These are phyloP conservation scores for Monarda citriodora DNA, from an alignment of 305 asterid species.

Conservation along the genomic window DNA sequence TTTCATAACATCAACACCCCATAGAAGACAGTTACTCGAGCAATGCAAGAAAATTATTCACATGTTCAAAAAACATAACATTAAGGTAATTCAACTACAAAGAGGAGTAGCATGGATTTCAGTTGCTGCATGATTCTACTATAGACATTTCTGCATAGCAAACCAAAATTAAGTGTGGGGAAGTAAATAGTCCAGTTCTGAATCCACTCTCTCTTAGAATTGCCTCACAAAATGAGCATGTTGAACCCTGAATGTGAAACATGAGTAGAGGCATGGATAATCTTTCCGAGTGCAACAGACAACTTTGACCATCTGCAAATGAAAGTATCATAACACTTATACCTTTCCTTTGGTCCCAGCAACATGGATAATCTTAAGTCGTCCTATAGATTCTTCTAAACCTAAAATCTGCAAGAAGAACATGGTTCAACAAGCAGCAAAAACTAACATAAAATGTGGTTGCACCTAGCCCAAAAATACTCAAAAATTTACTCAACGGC, in stretches of 20 bases:
- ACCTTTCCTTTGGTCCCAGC: conserved; percentile 99
- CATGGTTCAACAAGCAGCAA: too few species aligned
- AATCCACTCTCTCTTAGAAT: conserved; percentile 83
- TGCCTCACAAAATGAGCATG: conserved; percentile 88
- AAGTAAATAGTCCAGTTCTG: conserved; percentile 89
- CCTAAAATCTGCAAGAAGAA: conserved; percentile 70
- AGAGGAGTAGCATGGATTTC: neutral
- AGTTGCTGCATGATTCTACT: neutral
- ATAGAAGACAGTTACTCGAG: neutral
- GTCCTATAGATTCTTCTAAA: conserved; percentile 61
- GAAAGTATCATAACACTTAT: conserved; percentile 14
- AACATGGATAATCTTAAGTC: conserved; percentile 82
- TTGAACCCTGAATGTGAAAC: conserved; percentile 74
- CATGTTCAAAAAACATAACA: neutral
- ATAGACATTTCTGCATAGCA: too few species aligned
- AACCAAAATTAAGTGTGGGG: conserved; percentile 93
- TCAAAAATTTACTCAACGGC: too few species aligned
- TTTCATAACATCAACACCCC: conserved; percentile 4
- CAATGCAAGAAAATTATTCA: neutral
- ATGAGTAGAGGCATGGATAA: conserved; percentile 15
- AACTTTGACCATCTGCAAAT: neutral
- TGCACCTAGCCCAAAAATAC: too few species aligned
- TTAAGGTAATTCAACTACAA: neutral
- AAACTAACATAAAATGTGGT: too few species aligned
- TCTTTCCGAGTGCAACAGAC: neutral